Percentiles rank a stretch among this genome's conserved stretches.
Conservation (phyloP, 2,329 filamentous ascomycete species). For the Alternaria angustiovoidea region DNA sequence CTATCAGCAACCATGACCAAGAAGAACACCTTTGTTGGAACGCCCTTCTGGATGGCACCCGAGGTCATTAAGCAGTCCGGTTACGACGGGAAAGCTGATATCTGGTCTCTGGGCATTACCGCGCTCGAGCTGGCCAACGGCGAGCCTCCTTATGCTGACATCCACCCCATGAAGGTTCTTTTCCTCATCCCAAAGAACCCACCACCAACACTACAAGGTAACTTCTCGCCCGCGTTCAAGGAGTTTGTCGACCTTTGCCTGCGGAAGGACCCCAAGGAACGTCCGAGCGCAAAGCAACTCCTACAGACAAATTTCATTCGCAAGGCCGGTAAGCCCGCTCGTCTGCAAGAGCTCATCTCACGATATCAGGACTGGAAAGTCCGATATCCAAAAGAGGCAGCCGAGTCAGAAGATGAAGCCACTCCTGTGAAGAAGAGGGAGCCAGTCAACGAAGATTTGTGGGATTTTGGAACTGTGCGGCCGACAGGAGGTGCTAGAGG, state of each 20-base stretch:
- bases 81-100: slow-evolving; percentile 97
- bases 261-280: slow-evolving; percentile 85
- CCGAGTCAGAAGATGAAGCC: slow-evolving; percentile 52
- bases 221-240: slow-evolving; percentile 59
- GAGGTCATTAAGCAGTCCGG: slow-evolving; percentile 99
- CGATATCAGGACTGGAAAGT: slow-evolving; percentile 87
- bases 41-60: slow-evolving; percentile 99
- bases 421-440: slow-evolving; percentile 50
- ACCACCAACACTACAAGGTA: slow-evolving; percentile 72
- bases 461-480: slow-evolving; percentile 97
- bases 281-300: slow-evolving; percentile 85
- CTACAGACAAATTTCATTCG: slow-evolving; percentile 90
- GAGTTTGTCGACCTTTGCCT: slow-evolving; percentile 71
- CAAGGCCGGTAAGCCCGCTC: slow-evolving; percentile 93
- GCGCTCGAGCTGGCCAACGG: slow-evolving; percentile 90
- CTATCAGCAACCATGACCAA: slow-evolving; percentile 98
- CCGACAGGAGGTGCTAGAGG: slow-evolving; percentile 65
- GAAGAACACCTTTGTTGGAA: slow-evolving; percentile 98
- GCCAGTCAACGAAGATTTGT: slow-evolving; percentile 81
- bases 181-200: slow-evolving; percentile 97
- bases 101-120: slow-evolving; percentile 96
- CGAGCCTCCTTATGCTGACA: slow-evolving; percentile 93
- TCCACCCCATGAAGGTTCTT: slow-evolving; percentile 97
- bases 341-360: slow-evolving; percentile 94
- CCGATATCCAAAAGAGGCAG: slow-evolving; percentile 75